Base-by-base conservation (phyloP, 805 yeast genomes). In the Brettanomyces naardenensis region DNA sequence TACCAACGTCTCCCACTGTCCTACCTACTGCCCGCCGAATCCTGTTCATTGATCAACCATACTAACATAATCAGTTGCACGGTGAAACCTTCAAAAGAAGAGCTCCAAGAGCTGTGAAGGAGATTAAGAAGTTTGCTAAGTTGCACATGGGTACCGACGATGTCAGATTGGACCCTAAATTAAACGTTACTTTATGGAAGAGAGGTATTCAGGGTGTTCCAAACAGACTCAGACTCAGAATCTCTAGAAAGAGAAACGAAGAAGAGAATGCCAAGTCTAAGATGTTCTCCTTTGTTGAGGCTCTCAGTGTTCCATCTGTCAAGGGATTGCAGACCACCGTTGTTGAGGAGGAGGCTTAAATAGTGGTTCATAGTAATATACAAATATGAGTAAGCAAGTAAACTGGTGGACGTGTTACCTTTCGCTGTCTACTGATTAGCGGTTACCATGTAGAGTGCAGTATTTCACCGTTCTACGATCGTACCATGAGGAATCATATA, bases 51-150 rank as follows among this genome's bases (percentile, higher is more conserved):
- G n/a, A n/a, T n/a, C n/a, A n/a, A n/a, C n/a, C 26, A 9, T 23
- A 23, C 26, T 23, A 23, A 23, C 26, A 23, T 23, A 9, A 23
- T 18, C 62, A 83, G 94, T 84, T 88, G 69, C 95, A 86, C 75
- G 97, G 97, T 78, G 89, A 82, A 60, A 84, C 87, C 74, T 92
- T 90, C 95, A 92, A 92, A 81, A 85, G 84, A 84, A 88, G 97
- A 78, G 99, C 99, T 65, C 99, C 99, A 75, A 86, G 76, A 69
- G 98, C 99, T 63, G 92, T 90, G 75, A 92, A 87, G 85, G 98
- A 88, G 74, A 89, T 92, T 78, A 90, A 87, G 80, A 88, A 85
- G 75, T 92, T 92, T 69, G 97, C 97, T 66, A 78, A 85, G 69
- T 80, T 86, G 76, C 97, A 90, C 84, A 87, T 92, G 92, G 97